phyloP scores from a whole-genome alignment of 2,329 filamentous ascomycete species.

The Pseudonectria buxi region DNA sequence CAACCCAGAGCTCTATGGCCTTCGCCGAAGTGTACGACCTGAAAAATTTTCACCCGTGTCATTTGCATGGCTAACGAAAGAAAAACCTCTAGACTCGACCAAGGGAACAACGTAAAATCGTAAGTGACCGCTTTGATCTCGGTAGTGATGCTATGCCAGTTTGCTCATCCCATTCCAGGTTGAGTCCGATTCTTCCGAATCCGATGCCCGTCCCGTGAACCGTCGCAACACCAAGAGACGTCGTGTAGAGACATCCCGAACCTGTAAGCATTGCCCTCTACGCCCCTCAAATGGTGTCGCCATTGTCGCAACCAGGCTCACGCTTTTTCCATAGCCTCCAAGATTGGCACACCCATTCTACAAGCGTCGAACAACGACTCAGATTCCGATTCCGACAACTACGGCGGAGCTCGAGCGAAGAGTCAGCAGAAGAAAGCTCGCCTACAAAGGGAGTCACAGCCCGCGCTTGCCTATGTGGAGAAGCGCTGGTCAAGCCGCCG shows the following conservation, averaged over 20 bases:
- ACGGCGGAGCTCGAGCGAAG: conserved; percentile 68
- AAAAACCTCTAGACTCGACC: conserved; percentile 42
- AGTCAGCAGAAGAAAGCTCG: conserved; percentile 70
- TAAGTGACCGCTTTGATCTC: conserved; percentile 29
- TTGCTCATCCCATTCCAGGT: conserved; percentile 28
- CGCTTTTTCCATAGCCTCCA: conserved; percentile 42
- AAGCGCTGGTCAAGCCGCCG: conserved; percentile 88
- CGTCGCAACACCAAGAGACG: conserved; percentile 61
- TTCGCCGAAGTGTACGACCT: conserved; percentile 79
- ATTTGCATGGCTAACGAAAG: conserved; percentile 25
- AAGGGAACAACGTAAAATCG: conserved; percentile 50
- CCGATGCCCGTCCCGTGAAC: conserved; percentile 55
- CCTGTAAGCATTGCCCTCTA: conserved; percentile 42
- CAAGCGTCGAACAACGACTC: conserved; percentile 53
- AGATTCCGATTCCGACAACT: conserved; percentile 68
- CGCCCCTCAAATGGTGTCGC: conserved; percentile 1
- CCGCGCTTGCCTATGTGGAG: conserved; percentile 63
- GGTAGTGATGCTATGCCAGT: conserved; percentile 3
- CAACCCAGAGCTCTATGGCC: conserved; percentile 90
- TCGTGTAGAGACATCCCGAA: conserved; percentile 57
- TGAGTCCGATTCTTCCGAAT: conserved; percentile 60
- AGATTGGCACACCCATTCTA: conserved; percentile 49
- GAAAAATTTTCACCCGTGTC: conserved; percentile 15
- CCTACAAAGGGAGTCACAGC: conserved; percentile 61
- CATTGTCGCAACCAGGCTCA: conserved; percentile 10